Evolutionary conservation across 2,329 filamentous ascomycete genomes (phyloP).

Genomic region (Ophiostoma himal-ulmi): DNA sequence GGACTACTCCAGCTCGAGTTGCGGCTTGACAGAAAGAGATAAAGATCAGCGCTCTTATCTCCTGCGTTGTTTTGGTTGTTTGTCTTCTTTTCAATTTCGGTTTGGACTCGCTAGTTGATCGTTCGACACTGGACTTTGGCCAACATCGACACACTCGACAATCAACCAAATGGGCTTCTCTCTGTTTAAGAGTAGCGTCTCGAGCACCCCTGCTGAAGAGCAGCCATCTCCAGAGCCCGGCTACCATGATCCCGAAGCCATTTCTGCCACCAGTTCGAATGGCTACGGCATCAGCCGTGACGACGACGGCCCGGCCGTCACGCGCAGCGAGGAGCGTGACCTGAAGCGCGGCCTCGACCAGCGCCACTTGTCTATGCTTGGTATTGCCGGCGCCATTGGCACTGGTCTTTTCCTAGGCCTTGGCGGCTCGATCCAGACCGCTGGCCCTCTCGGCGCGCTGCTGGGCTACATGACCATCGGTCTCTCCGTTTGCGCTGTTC

Average conservation of each 20-base stretch:
- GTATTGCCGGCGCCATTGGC: constrained; percentile 52
- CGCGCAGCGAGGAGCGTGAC: constrained; percentile 20
- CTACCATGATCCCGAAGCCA: constrained; percentile 11
- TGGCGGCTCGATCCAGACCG: constrained; percentile 54
- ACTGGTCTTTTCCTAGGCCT: constrained; percentile 68
- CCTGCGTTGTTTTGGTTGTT: background rate
- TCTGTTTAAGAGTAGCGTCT: background rate
- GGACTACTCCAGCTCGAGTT: background rate
- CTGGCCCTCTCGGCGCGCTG: constrained; percentile 60
- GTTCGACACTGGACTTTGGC: background rate
- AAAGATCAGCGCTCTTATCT: background rate
- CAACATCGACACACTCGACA: background rate
- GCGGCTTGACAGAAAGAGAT: background rate
- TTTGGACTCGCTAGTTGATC: background rate
- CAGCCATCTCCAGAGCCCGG: background rate
- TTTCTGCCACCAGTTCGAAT: background rate
- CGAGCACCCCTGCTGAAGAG: background rate
- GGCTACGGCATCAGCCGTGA: background rate
- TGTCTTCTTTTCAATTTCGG: background rate
- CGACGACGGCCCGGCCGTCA: constrained; percentile 20
- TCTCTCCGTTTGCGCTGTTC: constrained; percentile 67
- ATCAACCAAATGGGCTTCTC: background rate
- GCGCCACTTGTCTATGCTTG: constrained; percentile 43
- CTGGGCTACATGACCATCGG: constrained; percentile 67
- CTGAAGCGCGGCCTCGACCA: constrained; percentile 34